phyloP scores from a whole-genome alignment of 73 alveolate species.

The Uronychia binucleata region DNA sequence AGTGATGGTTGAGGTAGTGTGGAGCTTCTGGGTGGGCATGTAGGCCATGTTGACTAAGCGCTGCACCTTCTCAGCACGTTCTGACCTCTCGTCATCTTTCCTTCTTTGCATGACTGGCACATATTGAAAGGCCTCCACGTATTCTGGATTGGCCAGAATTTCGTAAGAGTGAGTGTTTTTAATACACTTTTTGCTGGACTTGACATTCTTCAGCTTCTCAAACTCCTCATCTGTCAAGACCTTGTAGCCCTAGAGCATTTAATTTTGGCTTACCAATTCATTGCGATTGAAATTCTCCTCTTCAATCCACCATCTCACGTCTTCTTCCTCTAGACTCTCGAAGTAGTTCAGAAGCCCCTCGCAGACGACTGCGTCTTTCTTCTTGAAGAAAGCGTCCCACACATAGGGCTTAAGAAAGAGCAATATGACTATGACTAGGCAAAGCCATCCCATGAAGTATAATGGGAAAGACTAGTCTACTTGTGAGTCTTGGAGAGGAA shows the following conservation, averaged over 20 bases:
- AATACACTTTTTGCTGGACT: background rate
- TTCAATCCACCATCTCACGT: constrained; percentile 42
- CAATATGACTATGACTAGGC: background rate
- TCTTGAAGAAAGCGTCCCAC: background rate
- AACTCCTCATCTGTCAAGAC: background rate
- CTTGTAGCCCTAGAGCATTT: background rate
- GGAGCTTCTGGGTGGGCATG: no score
- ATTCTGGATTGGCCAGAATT: constrained; percentile 49
- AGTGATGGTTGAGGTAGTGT: no score
- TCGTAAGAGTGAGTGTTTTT: constrained; percentile 18
- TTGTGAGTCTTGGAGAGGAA: background rate
- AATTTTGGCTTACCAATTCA: background rate
- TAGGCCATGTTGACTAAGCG: background rate
- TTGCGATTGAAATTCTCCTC: constrained; percentile 27
- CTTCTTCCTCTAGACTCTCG: constrained; percentile 35
- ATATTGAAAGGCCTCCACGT: constrained; percentile 38
- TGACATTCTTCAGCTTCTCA: background rate
- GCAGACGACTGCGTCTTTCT: background rate
- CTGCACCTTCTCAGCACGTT: background rate
- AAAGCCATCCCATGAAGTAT: background rate
- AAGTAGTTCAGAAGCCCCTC: constrained; percentile 39
- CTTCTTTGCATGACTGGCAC: background rate
- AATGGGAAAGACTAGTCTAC: background rate
- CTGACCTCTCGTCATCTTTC: background rate
- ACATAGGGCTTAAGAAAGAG: background rate